Percentiles rank a stretch among this genome's conserved stretches.
Evolutionary conservation across 1,139 yeast species (phyloP).

Genomic region (Meyerozyma guilliermondii): DNA sequence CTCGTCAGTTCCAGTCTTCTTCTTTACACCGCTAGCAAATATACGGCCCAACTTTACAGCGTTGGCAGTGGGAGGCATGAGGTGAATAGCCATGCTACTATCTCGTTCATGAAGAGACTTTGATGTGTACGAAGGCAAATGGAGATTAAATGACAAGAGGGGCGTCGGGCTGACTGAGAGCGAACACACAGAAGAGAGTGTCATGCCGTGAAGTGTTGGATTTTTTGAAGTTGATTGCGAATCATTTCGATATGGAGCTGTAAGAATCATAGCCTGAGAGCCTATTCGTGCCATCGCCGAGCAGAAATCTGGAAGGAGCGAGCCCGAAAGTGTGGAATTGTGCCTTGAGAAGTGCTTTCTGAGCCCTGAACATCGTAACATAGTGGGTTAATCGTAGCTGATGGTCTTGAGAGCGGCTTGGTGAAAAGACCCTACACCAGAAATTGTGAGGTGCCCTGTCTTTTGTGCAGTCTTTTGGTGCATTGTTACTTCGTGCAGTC

Average conservation of each 20-base stretch:
- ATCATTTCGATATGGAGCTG: slow-evolving; percentile 23
- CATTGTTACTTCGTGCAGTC: background rate
- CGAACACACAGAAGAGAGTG: slow-evolving; percentile 78
- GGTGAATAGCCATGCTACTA: slow-evolving; percentile 62
- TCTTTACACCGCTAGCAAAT: slow-evolving; percentile 56
- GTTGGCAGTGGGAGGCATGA: slow-evolving; percentile 53
- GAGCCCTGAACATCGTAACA: background rate
- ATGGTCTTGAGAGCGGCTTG: too few species aligned
- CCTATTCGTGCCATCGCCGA: slow-evolving; percentile 37
- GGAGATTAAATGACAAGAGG: slow-evolving; percentile 73
- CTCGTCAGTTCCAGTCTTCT: slow-evolving; percentile 12
- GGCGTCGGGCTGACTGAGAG: slow-evolving; percentile 71
- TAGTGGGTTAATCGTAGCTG: background rate
- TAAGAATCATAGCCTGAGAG: slow-evolving; percentile 42
- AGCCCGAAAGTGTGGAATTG: background rate
- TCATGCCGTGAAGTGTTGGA: slow-evolving; percentile 55
- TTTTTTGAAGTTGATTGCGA: slow-evolving; percentile 8
- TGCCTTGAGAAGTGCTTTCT: background rate
- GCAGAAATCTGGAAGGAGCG: slow-evolving; percentile 13
- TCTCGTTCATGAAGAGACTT: slow-evolving; percentile 50
- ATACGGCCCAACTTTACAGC: slow-evolving; percentile 52
- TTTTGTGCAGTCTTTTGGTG: background rate
- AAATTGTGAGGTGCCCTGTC: too few species aligned
- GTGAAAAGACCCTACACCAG: too few species aligned
- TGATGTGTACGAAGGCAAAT: slow-evolving; percentile 77